Evolutionary conservation across 495 filamentous ascomycete genomes (phyloP), one percentile per base, ranked within the genome.

Genomic region (Choiromyces venosus): DNA sequence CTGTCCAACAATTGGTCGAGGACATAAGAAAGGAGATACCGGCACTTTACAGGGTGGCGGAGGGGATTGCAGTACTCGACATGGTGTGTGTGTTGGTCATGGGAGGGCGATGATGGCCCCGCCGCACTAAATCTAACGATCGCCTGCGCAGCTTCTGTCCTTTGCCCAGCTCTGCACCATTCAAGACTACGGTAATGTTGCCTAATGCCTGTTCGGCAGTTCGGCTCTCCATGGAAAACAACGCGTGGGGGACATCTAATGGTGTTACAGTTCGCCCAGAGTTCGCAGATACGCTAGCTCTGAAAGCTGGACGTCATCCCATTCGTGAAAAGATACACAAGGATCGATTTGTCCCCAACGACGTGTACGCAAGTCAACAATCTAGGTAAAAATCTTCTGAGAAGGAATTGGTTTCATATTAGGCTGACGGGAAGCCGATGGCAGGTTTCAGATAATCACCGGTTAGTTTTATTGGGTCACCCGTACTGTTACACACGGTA

Each of bases 11-110:
- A 56, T 85, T 99, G 10, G 87, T 93, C 35, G 84, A 87, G 25
- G 84, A 89, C 18, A 84, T 96, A 37, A 86, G 91, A 44, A 82
- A 84, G 5, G 87, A 93, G 70, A 87, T 93, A 33, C 88, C 89
- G 0, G 82, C 83, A 4, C 84, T 97, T 0, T 96, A 94, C 82
- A 88, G 87, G 71, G 86, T 93, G 69, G 93, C 92, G 76, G 93
- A 97, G 78, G 89, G 88, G 29, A 90, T 97, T 73, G 92, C 92
- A n/a, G 87, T 93, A 82, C 86, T 99, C 7, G 95, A 99, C 80
- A 96, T 98, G 92, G 84, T 96, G 72, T 37, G 72, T 37, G 78
- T 67, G 37, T 12, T 61, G 52, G 52, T 61, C 12, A 33, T 33
- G 12, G 25, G 25, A 16, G 52, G 25, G 52, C 25, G 25, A 61